Conservation (phyloP, 768 basidiomycete genomes). For the Wakefieldia striispora region DNA sequence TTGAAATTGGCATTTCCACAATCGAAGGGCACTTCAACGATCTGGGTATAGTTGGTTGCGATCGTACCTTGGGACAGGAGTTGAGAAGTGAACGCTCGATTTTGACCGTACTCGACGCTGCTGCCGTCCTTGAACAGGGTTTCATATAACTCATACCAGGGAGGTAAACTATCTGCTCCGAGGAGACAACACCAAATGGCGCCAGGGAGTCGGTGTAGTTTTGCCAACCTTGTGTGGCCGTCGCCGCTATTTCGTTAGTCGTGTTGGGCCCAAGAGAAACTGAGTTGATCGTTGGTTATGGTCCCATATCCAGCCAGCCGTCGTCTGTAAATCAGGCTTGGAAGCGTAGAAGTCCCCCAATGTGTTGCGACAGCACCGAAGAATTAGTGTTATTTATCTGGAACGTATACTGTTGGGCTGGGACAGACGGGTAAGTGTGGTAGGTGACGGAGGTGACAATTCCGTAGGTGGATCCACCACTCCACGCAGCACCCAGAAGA, state of each 20-base stretch:
- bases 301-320: slow-evolving; percentile 42
- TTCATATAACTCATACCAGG: slow-evolving; percentile 7
- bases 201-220: slow-evolving; percentile 14
- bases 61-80: slow-evolving; percentile 12
- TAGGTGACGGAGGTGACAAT: slow-evolving; percentile 49
- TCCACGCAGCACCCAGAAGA: slow-evolving; percentile 57
- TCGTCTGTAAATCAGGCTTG: slow-evolving; percentile 38
- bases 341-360: slow-evolving; percentile 35
- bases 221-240: slow-evolving; percentile 35
- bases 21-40: slow-evolving; percentile 4
- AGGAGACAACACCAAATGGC: slow-evolving; percentile 3
- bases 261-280: slow-evolving; percentile 35
- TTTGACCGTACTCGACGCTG: neutral
- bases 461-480: slow-evolving; percentile 50
- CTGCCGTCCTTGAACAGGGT: neutral
- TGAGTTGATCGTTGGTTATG: slow-evolving; percentile 1
- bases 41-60: slow-evolving; percentile 3
- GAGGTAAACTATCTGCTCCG: neutral
- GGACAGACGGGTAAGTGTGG: slow-evolving; percentile 38
- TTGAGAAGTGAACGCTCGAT: slow-evolving; percentile 3
- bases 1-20: slow-evolving; percentile 1
- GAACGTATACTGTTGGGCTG: slow-evolving; percentile 31
- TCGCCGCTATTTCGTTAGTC: slow-evolving; percentile 34
- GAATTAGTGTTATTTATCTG: slow-evolving; percentile 33
- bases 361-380: slow-evolving; percentile 27